Evolutionary conservation across 805 yeast species (phyloP), one percentile per base, ranked within the genome.

Genomic region (Teunomyces kruisii): DNA sequence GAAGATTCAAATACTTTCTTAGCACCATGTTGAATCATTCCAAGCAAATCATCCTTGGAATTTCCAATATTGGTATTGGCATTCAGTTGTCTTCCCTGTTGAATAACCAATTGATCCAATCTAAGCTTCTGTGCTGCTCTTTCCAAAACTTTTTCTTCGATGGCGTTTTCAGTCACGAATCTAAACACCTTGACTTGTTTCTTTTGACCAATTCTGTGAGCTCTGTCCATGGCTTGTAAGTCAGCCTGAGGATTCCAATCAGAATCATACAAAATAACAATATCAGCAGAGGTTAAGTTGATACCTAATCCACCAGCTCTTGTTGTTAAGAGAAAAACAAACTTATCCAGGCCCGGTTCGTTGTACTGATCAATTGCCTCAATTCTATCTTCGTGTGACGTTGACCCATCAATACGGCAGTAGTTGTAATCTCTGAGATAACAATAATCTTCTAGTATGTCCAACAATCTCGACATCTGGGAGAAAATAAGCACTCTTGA

Each of bases 191-290:
- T 79, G 7, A 92, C 99, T 69, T 92, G 99, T 60, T 92, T 92
- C 62, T 88, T 92, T 64, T 91, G 98, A 14, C 98, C 98, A 61
- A 91, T 91, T 73, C 98, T 82, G 61, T 91, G 98, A 1, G 97
- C 98, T 61, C 98, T 79, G 64, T 92, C 98, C 98, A 91, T 91
- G 1, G 97, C 97, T 68, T 91, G 98, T 57, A 91, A 74, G 73
- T 91, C 98, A 0, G 97, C 97, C 62, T 91, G 98, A 1, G 98
- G 98, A 60, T 91, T 91, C 98, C 98, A 91, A 68, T 91, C 98
- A 0, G 96, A 86, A 64, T 91, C 98, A 61, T 81, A 92, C 22
- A 91, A 65, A 3, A 91, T 79, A 40, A 91, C 98, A 35, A 87
- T 82, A 62, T 91, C 97, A 2, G 98, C 98, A 7, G 88, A 80